phyloP scores from a whole-genome alignment of 1,284 basidiomycete species.

The Fistulinella cinereoalba region DNA sequence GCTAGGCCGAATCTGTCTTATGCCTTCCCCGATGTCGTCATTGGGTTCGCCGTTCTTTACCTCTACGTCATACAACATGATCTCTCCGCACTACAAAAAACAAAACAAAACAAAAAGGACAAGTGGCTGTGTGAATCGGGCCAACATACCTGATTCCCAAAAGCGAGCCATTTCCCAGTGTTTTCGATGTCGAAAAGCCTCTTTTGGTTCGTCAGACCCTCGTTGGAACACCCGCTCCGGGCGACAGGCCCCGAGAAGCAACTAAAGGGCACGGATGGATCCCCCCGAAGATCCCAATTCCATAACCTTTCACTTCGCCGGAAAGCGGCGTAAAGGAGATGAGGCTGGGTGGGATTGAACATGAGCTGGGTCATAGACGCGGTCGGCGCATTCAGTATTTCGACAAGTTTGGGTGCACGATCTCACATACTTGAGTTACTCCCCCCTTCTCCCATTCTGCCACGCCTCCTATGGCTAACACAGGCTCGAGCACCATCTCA shows the following conservation, averaged over 20 bases:
- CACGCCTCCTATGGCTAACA: conserved; percentile 56
- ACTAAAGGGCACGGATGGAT: conserved; percentile 48
- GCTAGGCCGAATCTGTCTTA: conserved; percentile 8
- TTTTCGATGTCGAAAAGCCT: conserved; percentile 76
- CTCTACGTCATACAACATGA: conserved; percentile 46
- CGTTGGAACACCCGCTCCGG: neutral
- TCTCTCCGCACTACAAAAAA: conserved; percentile 37
- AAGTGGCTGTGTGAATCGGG: neutral
- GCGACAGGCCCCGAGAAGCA: conserved; percentile 30
- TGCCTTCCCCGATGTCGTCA: conserved; percentile 2
- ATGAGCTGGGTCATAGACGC: conserved; percentile 54
- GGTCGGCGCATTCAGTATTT: neutral
- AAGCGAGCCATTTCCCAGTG: conserved; percentile 63
- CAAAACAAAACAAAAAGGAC: neutral
- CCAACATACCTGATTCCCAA: conserved; percentile 66
- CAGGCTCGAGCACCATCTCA: conserved; percentile 53
- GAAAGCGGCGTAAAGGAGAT: conserved; percentile 77
- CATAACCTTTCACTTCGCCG: conserved; percentile 64
- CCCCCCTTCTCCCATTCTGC: conserved; percentile 27
- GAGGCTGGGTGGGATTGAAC: conserved; percentile 73
- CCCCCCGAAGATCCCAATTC: conserved; percentile 73
- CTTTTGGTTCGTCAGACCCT: conserved; percentile 66
- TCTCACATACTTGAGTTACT: conserved; percentile 63
- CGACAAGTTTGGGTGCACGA: neutral
- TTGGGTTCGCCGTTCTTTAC: conserved; percentile 5